Base-by-base conservation (phyloP, 2,329 filamentous ascomycete genomes). In the Claviceps sp. region DNA sequence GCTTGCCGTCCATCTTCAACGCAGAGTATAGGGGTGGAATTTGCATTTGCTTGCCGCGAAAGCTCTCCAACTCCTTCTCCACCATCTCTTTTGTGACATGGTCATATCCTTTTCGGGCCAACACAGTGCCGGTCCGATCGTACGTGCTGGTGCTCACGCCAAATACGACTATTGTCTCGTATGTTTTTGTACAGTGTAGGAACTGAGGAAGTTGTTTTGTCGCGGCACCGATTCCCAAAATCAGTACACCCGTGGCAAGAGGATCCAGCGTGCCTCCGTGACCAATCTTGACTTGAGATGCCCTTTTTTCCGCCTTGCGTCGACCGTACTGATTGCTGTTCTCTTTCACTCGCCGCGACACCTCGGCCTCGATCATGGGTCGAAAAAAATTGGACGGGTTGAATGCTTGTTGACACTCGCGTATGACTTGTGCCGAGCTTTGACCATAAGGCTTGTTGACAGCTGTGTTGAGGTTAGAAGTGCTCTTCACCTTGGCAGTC, bases 201-300 rank as follows among this genome's bases (percentile, higher is more conserved):
- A 96, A 97, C 38, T 80, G 73, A 42, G 79, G 73, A 1, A 98
- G 77, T 14, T 78, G 72, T 68, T 97, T 98, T 51, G 93, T 98
- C 40, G 88, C 93, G 53, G 78, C 82, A 38, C 91, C 93, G 50
- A 96, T 76, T 52, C 91, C 93, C 6, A 93, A 75, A 56, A 97
- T 89, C 48, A 98, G 77, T 23, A 98, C 87, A 45, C 93, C 93
- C 1, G 90, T 95, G 8, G 93, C 93, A 61, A 96, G 77, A 26
- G 93, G 93, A 63, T 98, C 93, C 17, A 98, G 78, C 1, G 93
- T 98, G 44, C 93, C 93, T 54, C 93, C 93, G 70, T 98, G 93
- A 37, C 93, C 93, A 62, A 97, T 86, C 73, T 97, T 98, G 59
- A 97, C 84, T 55, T 87, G 80, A 5, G 83, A 65, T 1, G 77